Evolutionary conservation across 805 yeast genomes (phyloP).

Genomic region (Nakazawaea laoshanensis): DNA sequence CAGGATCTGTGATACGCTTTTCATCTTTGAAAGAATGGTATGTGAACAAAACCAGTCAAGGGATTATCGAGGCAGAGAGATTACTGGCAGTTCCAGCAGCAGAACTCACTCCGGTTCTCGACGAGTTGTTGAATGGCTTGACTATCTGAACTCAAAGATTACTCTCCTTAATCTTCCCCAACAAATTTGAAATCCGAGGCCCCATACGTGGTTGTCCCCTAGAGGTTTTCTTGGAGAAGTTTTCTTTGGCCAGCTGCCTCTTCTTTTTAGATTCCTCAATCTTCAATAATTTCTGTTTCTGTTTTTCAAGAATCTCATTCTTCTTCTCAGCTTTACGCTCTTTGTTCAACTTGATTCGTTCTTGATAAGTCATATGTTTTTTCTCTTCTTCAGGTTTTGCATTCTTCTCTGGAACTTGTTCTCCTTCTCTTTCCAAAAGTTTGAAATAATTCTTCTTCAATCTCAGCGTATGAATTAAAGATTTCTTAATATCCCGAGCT

Average conservation of each 20-base stretch:
- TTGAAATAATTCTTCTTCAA: conserved; percentile 77
- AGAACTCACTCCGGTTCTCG: too few relatives aligned
- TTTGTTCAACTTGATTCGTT: conserved; percentile 34
- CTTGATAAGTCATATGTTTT: conserved; percentile 26
- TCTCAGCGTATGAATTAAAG: conserved; percentile 73
- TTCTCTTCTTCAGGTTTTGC: conserved; percentile 12
- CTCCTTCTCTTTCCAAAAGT: conserved; percentile 65
- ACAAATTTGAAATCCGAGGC: conserved; percentile 69
- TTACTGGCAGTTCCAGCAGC: too few relatives aligned
- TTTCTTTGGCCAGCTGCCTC: conserved; percentile 32
- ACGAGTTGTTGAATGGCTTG: too few relatives aligned
- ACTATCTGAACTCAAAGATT: too few relatives aligned
- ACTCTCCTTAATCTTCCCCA: conserved; percentile 51
- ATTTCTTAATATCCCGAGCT: conserved; percentile 62
- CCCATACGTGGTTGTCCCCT: conserved; percentile 90
- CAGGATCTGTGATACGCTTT: too few relatives aligned
- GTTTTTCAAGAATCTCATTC: conserved; percentile 31
- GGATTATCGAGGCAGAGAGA: too few relatives aligned
- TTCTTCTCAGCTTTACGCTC: conserved; percentile 35
- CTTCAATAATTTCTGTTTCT: conserved; percentile 20
- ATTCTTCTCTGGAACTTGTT: conserved; percentile 35
- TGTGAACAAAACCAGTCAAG: too few relatives aligned
- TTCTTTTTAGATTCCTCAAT: conserved; percentile 31
- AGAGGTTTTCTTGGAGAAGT: conserved; percentile 45
- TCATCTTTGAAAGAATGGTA: too few relatives aligned